Percentiles rank a stretch among this genome's conserved stretches.
Evolutionary conservation across 371 early-diverging fungal genomes (phyloP).

Genomic region (Apophysomyces variabilis): DNA sequence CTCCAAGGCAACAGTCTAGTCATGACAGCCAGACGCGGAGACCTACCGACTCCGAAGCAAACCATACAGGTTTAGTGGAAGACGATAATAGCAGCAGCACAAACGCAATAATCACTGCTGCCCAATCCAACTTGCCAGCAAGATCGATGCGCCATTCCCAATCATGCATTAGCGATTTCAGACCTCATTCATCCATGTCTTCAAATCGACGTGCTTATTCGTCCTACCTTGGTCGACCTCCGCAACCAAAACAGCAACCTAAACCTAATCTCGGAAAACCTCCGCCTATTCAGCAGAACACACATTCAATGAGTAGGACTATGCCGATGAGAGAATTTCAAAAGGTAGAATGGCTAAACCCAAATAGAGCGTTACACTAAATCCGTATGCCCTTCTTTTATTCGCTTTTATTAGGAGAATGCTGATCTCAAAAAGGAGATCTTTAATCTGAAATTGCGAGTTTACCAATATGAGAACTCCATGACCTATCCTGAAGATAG

Average conservation of each 20-base stretch:
- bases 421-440: slow-evolving; percentile 52
- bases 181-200: not conserved
- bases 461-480: slow-evolving; percentile 40
- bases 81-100: not conserved
- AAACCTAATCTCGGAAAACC: slow-evolving; percentile 4
- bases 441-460: slow-evolving; percentile 47
- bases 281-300: not conserved
- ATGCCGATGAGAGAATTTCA: slow-evolving; percentile 19
- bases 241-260: slow-evolving; percentile 6
- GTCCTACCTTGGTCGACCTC: slow-evolving; percentile 2
- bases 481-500: slow-evolving; percentile 19
- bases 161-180: slow-evolving; percentile 8
- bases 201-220: slow-evolving; percentile 4
- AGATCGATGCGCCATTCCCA: not conserved
- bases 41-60: not conserved
- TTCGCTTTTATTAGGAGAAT: slow-evolving; percentile 29
- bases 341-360: slow-evolving; percentile 14
- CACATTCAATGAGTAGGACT: slow-evolving; percentile 3
- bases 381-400: slow-evolving; percentile 7
- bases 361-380: slow-evolving; percentile 2
- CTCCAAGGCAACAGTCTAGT: not conserved
- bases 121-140: not conserved
- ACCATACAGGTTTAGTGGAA: not conserved
- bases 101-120: not conserved
- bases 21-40: not conserved